Evolutionary conservation across 1,284 basidiomycete genomes (phyloP).

Genomic region (Puccinia sorghi): DNA sequence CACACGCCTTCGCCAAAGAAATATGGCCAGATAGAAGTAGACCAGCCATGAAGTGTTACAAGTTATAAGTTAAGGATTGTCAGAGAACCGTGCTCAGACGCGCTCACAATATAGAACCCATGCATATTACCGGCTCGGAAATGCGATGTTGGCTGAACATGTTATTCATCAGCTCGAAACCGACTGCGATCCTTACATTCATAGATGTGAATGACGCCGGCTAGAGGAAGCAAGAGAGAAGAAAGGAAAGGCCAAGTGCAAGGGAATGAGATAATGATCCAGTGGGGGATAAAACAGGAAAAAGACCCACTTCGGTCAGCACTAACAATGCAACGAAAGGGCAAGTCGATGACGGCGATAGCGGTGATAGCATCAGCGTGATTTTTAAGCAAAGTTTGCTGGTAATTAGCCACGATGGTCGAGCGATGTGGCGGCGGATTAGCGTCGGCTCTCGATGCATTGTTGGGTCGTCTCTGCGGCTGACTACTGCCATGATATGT

Average conservation of each 20-base stretch:
- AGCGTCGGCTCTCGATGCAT: slow-evolving; percentile 22
- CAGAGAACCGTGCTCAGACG: too few species aligned
- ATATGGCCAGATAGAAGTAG: too few species aligned
- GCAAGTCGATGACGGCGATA: slow-evolving; percentile 76
- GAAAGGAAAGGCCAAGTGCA: background rate
- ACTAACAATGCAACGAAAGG: slow-evolving; percentile 81
- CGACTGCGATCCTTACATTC: slow-evolving; percentile 33
- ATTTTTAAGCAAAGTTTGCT: slow-evolving; percentile 72
- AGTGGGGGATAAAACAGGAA: background rate
- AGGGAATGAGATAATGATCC: background rate
- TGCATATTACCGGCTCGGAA: too few species aligned
- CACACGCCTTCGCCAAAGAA: too few species aligned
- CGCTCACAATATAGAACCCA: too few species aligned
- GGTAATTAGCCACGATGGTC: slow-evolving; percentile 73
- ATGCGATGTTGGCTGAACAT: background rate
- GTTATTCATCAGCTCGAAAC: slow-evolving; percentile 3
- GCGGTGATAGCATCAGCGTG: slow-evolving; percentile 83
- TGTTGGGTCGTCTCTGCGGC: slow-evolving; percentile 42
- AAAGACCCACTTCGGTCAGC: slow-evolving; percentile 64
- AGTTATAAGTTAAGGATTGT: too few species aligned
- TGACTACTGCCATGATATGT: slow-evolving; percentile 33
- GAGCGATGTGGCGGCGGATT: slow-evolving; percentile 64
- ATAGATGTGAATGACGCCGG: slow-evolving; percentile 37
- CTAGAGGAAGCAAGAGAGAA: background rate
- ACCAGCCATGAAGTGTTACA: too few species aligned